A percentile compares a stretch with the other conserved stretches of the same genome.
These are phyloP conservation scores for Aspergillus sp. DNA, from an alignment of 2,329 filamentous ascomycete species.

Conservation along the genomic window DNA sequence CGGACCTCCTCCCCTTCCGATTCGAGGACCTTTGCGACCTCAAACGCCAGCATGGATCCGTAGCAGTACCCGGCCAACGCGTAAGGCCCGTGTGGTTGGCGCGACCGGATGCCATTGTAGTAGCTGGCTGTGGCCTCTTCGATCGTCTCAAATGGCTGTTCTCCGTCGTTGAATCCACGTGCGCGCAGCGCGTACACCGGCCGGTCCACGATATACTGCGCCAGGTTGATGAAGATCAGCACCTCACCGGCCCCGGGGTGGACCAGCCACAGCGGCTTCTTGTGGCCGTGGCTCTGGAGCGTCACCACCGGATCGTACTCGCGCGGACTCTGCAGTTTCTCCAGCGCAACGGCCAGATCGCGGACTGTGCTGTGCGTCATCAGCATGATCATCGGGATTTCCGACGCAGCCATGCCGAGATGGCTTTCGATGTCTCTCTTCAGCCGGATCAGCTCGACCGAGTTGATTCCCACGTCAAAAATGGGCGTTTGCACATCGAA, in stretches of 20 bases:
- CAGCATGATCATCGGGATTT: conserved; percentile 29
- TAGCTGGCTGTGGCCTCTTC: conserved; percentile 44
- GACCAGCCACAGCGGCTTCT: conserved; percentile 33
- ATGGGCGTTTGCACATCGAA: conserved; percentile 16
- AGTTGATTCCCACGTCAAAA: conserved; percentile 28
- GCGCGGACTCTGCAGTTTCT: conserved; percentile 5
- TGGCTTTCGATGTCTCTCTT: conserved; percentile 32
- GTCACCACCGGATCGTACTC: conserved; percentile 33
- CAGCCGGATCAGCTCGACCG: conserved; percentile 43
- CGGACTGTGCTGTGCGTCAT: conserved; percentile 24
- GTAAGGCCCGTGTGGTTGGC: conserved; percentile 53
- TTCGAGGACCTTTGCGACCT: conserved; percentile 49
- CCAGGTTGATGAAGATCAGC: conserved; percentile 38
- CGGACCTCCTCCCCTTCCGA: conserved; percentile 35
- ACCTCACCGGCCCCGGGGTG: conserved; percentile 42
- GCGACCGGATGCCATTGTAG: conserved; percentile 35
- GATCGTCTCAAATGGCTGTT: conserved; percentile 39
- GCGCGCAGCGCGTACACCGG: conserved; percentile 17
- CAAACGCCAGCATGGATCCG: conserved; percentile 52
- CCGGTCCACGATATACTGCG: conserved; percentile 14
- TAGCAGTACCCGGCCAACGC: conserved; percentile 54
- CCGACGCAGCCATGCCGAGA: conserved; percentile 33
- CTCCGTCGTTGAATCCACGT: conserved; percentile 23
- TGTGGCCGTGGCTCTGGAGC: conserved; percentile 23
- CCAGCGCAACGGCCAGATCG: conserved; percentile 29